phyloP scores from a whole-genome alignment of 805 yeast genomes.

The Blastobotrys terrestris region DNA sequence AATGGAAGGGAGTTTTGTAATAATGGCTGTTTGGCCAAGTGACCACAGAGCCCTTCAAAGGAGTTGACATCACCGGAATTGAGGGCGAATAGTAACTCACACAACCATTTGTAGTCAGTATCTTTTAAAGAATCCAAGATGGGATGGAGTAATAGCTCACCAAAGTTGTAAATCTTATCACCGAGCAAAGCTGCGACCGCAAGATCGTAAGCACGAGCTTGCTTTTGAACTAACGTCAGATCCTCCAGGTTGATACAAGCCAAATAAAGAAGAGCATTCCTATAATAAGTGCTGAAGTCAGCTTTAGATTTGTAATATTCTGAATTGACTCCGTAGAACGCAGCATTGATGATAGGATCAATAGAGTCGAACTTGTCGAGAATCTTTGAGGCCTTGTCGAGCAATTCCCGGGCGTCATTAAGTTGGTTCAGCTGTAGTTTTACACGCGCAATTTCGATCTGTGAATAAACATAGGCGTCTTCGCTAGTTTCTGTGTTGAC shows the following conservation, averaged over 20 bases:
- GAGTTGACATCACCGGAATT: conserved; percentile 69
- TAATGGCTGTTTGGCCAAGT: conserved; percentile 45
- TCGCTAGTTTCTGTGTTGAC: conserved; percentile 36
- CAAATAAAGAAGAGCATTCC: conserved; percentile 72
- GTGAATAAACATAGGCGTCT: conserved; percentile 51
- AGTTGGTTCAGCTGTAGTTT: conserved; percentile 50
- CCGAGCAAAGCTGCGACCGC: conserved; percentile 85
- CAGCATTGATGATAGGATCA: conserved; percentile 66
- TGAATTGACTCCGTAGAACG: conserved; percentile 75
- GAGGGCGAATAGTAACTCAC: conserved; percentile 59
- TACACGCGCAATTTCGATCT: conserved; percentile 70
- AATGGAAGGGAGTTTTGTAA: conserved; percentile 56
- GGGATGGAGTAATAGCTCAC: conserved; percentile 89
- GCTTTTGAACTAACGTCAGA: conserved; percentile 37
- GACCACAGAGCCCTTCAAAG: conserved; percentile 48
- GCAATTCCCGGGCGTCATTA: conserved; percentile 57
- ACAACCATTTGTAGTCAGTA: conserved; percentile 60
- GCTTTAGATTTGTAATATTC: conserved; percentile 66
- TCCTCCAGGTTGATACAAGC: conserved; percentile 57
- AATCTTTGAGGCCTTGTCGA: conserved; percentile 54
- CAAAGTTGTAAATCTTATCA: conserved; percentile 89
- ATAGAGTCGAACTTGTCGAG: conserved; percentile 53
- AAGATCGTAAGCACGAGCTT: conserved; percentile 63
- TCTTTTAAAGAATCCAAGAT: conserved; percentile 51
- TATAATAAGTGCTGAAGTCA: conserved; percentile 77